phyloP scores from a whole-genome alignment of 805 yeast genomes.

The Kodamaea lidongshanica region DNA sequence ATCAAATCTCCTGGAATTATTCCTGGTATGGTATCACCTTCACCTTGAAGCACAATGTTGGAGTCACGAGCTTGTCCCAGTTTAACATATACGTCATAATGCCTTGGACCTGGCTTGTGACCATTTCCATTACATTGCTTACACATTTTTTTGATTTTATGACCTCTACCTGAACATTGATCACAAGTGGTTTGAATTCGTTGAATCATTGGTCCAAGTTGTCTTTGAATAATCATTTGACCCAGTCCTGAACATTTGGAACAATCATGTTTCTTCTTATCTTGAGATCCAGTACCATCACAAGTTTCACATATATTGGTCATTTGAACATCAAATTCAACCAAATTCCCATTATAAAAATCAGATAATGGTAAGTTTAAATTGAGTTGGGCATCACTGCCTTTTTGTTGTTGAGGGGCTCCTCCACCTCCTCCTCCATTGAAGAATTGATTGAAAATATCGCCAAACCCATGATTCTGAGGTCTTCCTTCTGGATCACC shows the following conservation, averaged over 20 bases:
- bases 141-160: constrained; percentile 59
- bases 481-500: constrained; percentile 61
- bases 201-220: constrained; percentile 87
- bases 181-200: constrained; percentile 76
- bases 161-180: constrained; percentile 73
- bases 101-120: constrained; percentile 49
- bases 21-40: constrained; percentile 82
- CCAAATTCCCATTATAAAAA: constrained; percentile 61
- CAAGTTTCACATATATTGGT: constrained; percentile 74
- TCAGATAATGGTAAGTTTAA: constrained; percentile 56
- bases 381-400: constrained; percentile 54
- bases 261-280: constrained; percentile 66
- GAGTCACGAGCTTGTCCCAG: constrained; percentile 67
- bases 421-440: constrained; percentile 30
- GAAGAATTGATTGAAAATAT: constrained; percentile 56
- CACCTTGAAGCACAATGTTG: constrained; percentile 57
- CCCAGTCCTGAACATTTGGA: constrained; percentile 72
- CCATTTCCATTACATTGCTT: constrained; percentile 64
- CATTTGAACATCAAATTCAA: constrained; percentile 59
- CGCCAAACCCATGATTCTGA: constrained; percentile 40
- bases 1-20: constrained; percentile 74
- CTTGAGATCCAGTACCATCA: constrained; percentile 79
- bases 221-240: constrained; percentile 53
- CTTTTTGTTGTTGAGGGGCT: constrained; percentile 45
- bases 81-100: constrained; percentile 53